Conservation (phyloP, 2,329 filamentous ascomycete genomes). For the Aspergillus pseudoglaucus region DNA sequence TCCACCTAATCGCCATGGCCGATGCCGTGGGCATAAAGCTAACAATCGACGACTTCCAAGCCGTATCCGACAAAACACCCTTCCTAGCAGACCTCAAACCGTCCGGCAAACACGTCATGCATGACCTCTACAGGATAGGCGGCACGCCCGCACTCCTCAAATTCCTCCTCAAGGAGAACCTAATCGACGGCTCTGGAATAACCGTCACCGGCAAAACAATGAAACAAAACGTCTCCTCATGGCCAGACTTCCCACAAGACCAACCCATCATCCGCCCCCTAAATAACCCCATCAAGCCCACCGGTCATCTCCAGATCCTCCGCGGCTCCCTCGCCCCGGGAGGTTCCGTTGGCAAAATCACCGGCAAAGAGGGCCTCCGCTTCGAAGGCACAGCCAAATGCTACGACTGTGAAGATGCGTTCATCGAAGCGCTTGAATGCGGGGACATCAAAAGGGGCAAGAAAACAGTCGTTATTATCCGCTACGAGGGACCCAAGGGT, state of each 20-base stretch:
- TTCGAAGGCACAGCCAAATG: conserved; percentile 60
- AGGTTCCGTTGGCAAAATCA: conserved; percentile 63
- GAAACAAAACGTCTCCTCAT: conserved; percentile 4
- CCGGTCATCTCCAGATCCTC: conserved; percentile 62
- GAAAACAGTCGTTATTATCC: conserved; percentile 64
- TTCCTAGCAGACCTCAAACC: conserved; percentile 66
- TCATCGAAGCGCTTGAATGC: conserved; percentile 56
- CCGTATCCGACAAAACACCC: conserved; percentile 62
- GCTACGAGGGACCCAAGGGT: conserved; percentile 63
- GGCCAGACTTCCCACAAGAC: conserved; percentile 1
- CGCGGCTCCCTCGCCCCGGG: conserved; percentile 60
- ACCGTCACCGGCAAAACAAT: conserved; percentile 6
- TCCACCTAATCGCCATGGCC: conserved; percentile 73
- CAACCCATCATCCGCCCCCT: conserved; percentile 38
- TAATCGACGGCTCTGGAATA: conserved; percentile 4
- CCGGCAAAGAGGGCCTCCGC: conserved; percentile 59
- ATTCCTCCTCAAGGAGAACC: conserved; percentile 23
- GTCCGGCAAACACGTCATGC: conserved; percentile 47
- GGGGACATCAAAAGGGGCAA: conserved; percentile 62
- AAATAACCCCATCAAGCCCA: conserved; percentile 58
- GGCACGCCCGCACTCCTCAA: conserved; percentile 41
- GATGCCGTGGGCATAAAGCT: conserved; percentile 70
- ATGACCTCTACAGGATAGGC: conserved; percentile 39
- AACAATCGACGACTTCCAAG: conserved; percentile 72
- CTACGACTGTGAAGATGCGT: conserved; percentile 59